These are phyloP conservation scores for Naganishia vaughanmartiniae DNA, from an alignment of 768 basidiomycete genomes.

Conservation along the genomic window DNA sequence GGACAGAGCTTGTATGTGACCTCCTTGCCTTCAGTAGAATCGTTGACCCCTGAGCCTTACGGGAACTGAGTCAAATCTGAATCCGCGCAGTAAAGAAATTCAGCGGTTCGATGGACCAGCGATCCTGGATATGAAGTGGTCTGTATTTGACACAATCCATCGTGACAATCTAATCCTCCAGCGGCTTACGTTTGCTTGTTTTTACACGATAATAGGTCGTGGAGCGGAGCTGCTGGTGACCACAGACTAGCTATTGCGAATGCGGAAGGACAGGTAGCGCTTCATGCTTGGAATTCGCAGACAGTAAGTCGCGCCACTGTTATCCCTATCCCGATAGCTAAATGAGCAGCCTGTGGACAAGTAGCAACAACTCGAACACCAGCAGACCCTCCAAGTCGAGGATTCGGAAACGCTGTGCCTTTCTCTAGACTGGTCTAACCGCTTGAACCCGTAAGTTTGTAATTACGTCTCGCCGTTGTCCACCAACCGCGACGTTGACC, in stretches of 20 bases:
- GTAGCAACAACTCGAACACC: slow-evolving; percentile 39
- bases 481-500: not conserved
- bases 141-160: not conserved
- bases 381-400: slow-evolving; percentile 50
- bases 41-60: not conserved
- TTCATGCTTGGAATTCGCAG: slow-evolving; percentile 61
- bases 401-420: slow-evolving; percentile 69
- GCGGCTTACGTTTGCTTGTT: slow-evolving; percentile 25
- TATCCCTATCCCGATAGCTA: not conserved
- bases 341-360: not conserved
- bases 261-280: slow-evolving; percentile 73
- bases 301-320: slow-evolving; percentile 54
- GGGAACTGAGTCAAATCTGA: not conserved
- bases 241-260: slow-evolving; percentile 70
- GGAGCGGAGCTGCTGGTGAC: slow-evolving; percentile 29
- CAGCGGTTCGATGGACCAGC: slow-evolving; percentile 72
- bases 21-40: too few species aligned
- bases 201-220: slow-evolving; percentile 8
- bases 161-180: too few species aligned
- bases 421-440: slow-evolving; percentile 89
- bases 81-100: slow-evolving; percentile 54
- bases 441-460: slow-evolving; percentile 49
- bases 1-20: slow-evolving; percentile 41
- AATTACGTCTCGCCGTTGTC: not conserved
- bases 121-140: slow-evolving; percentile 92